Evolutionary conservation across 140 eudicot genomes (phyloP), one percentile per base, ranked within the genome.

Genomic region (Oenanthe javanica): DNA sequence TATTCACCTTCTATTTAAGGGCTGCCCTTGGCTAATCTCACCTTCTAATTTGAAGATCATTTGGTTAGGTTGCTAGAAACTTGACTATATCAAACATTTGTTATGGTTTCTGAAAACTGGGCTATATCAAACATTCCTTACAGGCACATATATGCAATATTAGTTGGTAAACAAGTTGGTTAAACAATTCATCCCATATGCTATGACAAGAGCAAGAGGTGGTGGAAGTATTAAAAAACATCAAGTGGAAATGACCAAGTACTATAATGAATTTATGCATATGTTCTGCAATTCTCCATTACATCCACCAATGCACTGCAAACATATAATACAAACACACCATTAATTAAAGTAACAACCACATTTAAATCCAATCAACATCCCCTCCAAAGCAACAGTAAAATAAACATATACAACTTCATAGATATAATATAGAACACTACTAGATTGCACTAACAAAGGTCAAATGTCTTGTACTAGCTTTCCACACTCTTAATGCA

Each of bases 311-410:
- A 45, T 45, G 42, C 52, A 23, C 2, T 3, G 23, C 43, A 25
- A 49, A 45, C 49, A 54, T 61, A 12, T 19, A 75, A 12, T 18
- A n/a, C 31, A 52, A 19, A 19, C 43, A 74, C 16, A 73, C 12
- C 6, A 73, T 43, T 45, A 43, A 73, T 73, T 73, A 43, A 76
- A 75, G 61, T 75, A 48, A 75, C 52, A 48, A 76, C 9, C 84
- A 82, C 77, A 25, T 54, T 46, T 48, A 64, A 31, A 54, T 64
- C 16, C n/a, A 81, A 47, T 11, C 79, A 48, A 59, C 47, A 75
- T 36, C 64, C 76, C 27, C n/a, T 51, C 10, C 38, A 54, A 46
- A 61, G 11, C 61, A 64, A 82, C 48, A 82, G 16, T 27, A 46
- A 45, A 61, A 75, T 6, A 61, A n/a, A 12, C 9, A 25, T 71